phyloP scores from a whole-genome alignment of 305 asterid genomes.

The Solanum hybrid region DNA sequence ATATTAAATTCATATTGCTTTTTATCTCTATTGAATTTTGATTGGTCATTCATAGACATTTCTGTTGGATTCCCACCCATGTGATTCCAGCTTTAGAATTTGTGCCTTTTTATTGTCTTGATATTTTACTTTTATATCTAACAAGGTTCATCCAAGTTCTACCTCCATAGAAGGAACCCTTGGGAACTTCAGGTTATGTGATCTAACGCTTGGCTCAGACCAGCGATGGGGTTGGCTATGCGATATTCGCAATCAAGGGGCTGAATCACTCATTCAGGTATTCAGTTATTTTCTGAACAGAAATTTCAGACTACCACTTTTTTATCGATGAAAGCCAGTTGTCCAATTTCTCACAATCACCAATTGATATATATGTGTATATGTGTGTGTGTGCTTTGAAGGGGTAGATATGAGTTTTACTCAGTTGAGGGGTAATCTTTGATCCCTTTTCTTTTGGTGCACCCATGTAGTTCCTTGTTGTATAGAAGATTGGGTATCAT shows the following conservation, averaged over 20 bases:
- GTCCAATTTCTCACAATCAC: not conserved
- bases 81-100: not conserved
- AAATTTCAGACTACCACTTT: not conserved
- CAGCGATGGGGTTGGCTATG: constrained; percentile 97
- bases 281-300: not conserved
- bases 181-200: constrained; percentile 87
- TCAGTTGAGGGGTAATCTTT: not conserved
- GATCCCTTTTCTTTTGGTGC: not conserved
- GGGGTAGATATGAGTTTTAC: not conserved
- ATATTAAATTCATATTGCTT: constrained; percentile 9
- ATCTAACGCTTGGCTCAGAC: constrained; percentile 74
- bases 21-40: constrained; percentile 3
- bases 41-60: not conserved
- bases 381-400: not conserved
- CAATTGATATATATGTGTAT: not conserved
- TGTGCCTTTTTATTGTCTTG: not conserved
- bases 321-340: not conserved
- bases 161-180: constrained; percentile 70
- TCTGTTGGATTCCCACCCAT: not conserved
- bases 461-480: too few species aligned
- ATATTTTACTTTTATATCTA: constrained; percentile 14
- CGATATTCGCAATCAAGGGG: constrained; percentile 89
- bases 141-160: constrained; percentile 96
- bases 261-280: constrained; percentile 92
- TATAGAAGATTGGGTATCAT: too few species aligned